Conservation (phyloP, 805 yeast species). For the Monosporozyma siamensis region DNA sequence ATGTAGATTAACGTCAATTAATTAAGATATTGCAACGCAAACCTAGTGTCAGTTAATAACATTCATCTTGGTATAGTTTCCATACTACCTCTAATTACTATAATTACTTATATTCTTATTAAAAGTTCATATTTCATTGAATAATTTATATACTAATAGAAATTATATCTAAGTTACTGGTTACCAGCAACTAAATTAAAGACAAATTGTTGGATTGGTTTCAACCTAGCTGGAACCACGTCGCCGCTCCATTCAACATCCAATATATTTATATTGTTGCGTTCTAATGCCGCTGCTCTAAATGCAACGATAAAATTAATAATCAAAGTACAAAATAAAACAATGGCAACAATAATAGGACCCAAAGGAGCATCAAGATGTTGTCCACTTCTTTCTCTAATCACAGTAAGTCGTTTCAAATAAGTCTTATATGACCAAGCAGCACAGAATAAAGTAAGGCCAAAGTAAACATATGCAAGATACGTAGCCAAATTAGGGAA, state of each 20-base stretch:
- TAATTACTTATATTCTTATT: background rate
- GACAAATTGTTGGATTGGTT: conserved; percentile 24
- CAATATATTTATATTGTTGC: background rate
- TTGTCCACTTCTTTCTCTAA: conserved; percentile 71
- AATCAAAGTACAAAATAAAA: conserved; percentile 54
- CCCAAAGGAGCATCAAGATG: conserved; percentile 89
- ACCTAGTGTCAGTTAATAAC: too few relatives aligned
- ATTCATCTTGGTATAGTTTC: background rate
- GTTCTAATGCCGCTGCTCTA: conserved; percentile 27
- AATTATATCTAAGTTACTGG: background rate
- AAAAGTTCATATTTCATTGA: background rate
- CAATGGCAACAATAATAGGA: conserved; percentile 69
- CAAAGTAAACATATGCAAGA: conserved; percentile 74
- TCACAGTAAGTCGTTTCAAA: conserved; percentile 57
- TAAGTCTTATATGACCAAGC: conserved; percentile 83
- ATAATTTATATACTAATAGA: too few relatives aligned
- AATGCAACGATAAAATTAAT: conserved; percentile 68
- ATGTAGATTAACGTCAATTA: too few relatives aligned
- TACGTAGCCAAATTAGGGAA: conserved; percentile 53
- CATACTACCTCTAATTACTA: background rate
- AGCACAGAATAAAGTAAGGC: conserved; percentile 71
- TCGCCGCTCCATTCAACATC: background rate
- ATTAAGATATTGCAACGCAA: background rate
- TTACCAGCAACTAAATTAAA: conserved; percentile 31
- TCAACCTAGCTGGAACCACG: conserved; percentile 15